Evolutionary conservation across 2,329 filamentous ascomycete species (phyloP).

Genomic region (Metarhizium album): DNA sequence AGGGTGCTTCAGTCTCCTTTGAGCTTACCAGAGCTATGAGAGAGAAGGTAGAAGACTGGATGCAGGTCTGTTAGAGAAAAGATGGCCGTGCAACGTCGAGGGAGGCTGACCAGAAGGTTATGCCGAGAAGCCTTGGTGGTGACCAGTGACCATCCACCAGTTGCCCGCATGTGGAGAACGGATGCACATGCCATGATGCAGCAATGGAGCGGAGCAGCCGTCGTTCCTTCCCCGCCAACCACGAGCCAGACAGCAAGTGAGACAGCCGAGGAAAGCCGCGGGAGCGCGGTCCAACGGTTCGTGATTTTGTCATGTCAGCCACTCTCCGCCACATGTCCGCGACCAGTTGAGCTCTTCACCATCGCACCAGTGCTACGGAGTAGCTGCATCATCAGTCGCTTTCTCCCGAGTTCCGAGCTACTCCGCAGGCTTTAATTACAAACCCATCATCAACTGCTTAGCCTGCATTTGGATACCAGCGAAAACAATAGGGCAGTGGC

Average conservation of each 20-base stretch:
- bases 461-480: background rate
- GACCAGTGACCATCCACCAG: background rate
- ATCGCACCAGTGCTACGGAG: too few relatives aligned
- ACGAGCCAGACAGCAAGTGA: background rate
- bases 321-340: background rate
- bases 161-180: background rate
- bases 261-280: slow-evolving; percentile 26
- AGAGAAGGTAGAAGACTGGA: background rate
- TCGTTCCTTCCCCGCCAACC: background rate
- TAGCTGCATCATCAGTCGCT: background rate
- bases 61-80: background rate
- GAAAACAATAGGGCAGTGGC: background rate
- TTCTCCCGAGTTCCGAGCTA: slow-evolving; percentile 1
- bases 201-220: too few relatives aligned
- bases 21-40: background rate
- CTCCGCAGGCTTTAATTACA: background rate
- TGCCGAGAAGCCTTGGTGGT: background rate
- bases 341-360: background rate
- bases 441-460: background rate
- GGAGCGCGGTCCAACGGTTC: slow-evolving; percentile 13
- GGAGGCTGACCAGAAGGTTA: background rate
- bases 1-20: background rate
- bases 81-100: background rate
- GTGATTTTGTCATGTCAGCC: background rate
- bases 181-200: background rate